phyloP scores from a whole-genome alignment of 148 eudicot species.

The Drosera capensis region DNA sequence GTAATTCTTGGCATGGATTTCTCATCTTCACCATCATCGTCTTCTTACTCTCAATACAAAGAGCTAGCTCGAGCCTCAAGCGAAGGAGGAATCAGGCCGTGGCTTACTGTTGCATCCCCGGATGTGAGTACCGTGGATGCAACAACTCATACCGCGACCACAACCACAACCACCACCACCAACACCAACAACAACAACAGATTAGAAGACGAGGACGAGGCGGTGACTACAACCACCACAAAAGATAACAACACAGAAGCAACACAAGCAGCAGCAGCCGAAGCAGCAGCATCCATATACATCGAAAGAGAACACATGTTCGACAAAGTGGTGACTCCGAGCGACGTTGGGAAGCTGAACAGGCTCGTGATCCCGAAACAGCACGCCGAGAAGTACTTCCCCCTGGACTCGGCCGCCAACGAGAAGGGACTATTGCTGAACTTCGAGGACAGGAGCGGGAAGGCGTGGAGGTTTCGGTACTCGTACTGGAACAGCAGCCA shows the following conservation, averaged over 20 bases:
- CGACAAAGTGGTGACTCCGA: neutral
- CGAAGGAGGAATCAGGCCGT: no score
- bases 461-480: slow-evolving; percentile 55
- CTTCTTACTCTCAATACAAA: neutral
- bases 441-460: slow-evolving; percentile 47
- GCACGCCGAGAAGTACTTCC: neutral
- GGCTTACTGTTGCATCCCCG: no score
- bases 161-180: no score
- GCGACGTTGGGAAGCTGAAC: slow-evolving; percentile 1
- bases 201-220: neutral
- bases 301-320: neutral
- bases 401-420: neutral
- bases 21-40: neutral
- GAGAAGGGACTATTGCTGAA: slow-evolving; percentile 22
- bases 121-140: no score
- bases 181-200: neutral
- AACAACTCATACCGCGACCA: no score
- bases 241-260: no score
- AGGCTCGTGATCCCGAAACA: neutral
- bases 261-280: neutral
- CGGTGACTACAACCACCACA: no score
- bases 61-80: no score
- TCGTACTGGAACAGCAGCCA: slow-evolving; percentile 96
- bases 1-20: no score
- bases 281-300: neutral